Percentiles rank a stretch among this genome's conserved stretches.
These are phyloP conservation scores for Penicillium antarcticum DNA, from an alignment of 495 filamentous ascomycete genomes.

Conservation along the genomic window DNA sequence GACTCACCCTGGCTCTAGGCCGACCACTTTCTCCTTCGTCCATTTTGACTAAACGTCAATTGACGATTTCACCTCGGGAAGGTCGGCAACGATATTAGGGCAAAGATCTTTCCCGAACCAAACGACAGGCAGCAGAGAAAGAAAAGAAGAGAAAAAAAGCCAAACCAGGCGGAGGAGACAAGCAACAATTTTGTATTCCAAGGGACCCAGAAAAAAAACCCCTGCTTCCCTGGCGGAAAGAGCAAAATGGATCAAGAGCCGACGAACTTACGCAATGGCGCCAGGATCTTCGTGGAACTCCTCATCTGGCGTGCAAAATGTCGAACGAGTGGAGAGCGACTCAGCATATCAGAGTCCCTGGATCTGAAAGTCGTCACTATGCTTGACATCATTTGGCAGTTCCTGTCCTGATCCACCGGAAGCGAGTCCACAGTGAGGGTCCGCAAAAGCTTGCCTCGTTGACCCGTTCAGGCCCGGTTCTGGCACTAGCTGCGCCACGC, in stretches of 20 bases:
- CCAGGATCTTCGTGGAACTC: constrained; percentile 1
- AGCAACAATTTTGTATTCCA: neutral
- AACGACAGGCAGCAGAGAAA: neutral
- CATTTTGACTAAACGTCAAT: neutral
- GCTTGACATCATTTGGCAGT: constrained; percentile 3
- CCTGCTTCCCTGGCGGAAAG: neutral
- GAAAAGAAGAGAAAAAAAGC: neutral
- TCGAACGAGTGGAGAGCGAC: neutral
- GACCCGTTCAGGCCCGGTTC: neutral
- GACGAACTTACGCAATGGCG: neutral
- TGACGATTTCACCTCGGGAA: neutral
- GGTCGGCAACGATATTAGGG: neutral
- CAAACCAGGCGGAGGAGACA: neutral
- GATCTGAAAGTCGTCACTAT: neutral
- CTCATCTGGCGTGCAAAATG: neutral
- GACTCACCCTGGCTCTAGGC: constrained; percentile 1
- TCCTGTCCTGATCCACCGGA: constrained; percentile 18
- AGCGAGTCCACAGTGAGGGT: neutral
- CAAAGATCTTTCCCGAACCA: neutral
- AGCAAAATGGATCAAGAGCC: neutral
- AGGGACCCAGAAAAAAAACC: neutral
- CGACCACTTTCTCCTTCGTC: neutral
- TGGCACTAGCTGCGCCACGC: neutral
- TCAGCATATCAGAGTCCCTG: neutral
- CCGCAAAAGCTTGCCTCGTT: constrained; percentile 2